Conservation (phyloP, 345 rosid species). For the Raphanus raphanistrum region DNA sequence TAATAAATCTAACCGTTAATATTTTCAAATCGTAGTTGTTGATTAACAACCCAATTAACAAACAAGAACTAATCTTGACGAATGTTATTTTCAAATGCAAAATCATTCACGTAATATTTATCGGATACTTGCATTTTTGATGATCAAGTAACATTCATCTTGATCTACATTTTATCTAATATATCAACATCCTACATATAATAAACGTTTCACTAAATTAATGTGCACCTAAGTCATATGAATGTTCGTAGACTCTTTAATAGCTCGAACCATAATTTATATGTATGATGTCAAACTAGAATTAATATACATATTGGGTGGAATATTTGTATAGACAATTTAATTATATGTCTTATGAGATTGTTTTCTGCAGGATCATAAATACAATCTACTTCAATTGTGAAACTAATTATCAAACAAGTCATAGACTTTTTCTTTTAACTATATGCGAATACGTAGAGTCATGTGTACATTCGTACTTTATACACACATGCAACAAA, state of each 20-base stretch:
- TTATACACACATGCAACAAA: slow-evolving; percentile 23
- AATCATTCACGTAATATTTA: neutral
- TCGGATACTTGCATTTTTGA: neutral
- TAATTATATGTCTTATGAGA: neutral
- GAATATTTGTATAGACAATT: neutral
- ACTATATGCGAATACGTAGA: slow-evolving; percentile 7
- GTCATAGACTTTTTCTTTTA: slow-evolving; percentile 3
- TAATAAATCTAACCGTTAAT: neutral
- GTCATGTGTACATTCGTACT: slow-evolving; percentile 10
- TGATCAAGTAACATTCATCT: neutral
- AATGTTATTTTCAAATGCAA: neutral
- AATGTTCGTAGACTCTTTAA: neutral
- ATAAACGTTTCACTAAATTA: neutral
- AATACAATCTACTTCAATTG: neutral
- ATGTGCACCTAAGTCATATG: neutral
- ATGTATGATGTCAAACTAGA: neutral
- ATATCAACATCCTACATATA: neutral
- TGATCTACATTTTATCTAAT: neutral
- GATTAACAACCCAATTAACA: slow-evolving; percentile 33
- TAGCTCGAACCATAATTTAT: neutral
- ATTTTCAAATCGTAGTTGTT: neutral
- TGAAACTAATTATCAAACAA: neutral
- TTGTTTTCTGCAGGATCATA: neutral
- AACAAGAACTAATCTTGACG: slow-evolving; percentile 33
- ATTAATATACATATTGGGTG: neutral